A percentile compares a stretch with the other conserved stretches of the same genome.
These are phyloP conservation scores for Hirsutella thompsonii DNA, from an alignment of 2,329 filamentous ascomycete genomes.

Conservation along the genomic window DNA sequence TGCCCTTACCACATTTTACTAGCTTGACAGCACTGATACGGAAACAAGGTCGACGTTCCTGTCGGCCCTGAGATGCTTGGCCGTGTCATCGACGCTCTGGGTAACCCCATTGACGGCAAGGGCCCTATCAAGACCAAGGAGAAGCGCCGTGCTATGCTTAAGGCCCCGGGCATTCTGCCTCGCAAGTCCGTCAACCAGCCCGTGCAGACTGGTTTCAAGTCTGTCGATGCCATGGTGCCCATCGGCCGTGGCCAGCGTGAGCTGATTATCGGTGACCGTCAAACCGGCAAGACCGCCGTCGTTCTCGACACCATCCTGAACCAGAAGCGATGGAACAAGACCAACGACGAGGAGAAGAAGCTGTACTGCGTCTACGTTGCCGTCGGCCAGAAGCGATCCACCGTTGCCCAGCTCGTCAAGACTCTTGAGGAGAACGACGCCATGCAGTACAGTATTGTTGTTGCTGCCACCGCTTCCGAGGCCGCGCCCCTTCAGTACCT, in stretches of 20 bases:
- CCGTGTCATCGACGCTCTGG: constrained; percentile 96
- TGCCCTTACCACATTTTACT: neutral
- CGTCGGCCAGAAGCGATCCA: constrained; percentile 98
- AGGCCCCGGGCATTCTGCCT: constrained; percentile 96
- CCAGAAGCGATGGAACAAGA: constrained; percentile 96
- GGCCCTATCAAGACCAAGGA: constrained; percentile 86
- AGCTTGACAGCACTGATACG: constrained; percentile 17
- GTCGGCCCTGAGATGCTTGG: constrained; percentile 88
- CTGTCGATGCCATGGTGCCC: constrained; percentile 98
- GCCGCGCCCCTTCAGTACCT: constrained; percentile 90
- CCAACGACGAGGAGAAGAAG: constrained; percentile 87
- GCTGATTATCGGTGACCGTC: constrained; percentile 99
- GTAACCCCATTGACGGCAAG: constrained; percentile 99
- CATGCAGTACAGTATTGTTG: constrained; percentile 94
- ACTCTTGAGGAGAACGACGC: constrained; percentile 99
- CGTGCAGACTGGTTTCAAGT: constrained; percentile 99
- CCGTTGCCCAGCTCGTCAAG: constrained; percentile 98
- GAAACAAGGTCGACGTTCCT: constrained; percentile 78
- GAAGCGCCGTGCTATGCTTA: constrained; percentile 93
- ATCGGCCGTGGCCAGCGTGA: constrained; percentile 99
- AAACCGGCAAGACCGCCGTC: constrained; percentile 99
- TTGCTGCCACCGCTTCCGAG: constrained; percentile 95
- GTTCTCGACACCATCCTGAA: constrained; percentile 97
- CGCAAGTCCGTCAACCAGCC: constrained; percentile 96
- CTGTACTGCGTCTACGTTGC: constrained; percentile 99